Conservation (phyloP, 208 protist genomes). For the Lotmaria passim region DNA sequence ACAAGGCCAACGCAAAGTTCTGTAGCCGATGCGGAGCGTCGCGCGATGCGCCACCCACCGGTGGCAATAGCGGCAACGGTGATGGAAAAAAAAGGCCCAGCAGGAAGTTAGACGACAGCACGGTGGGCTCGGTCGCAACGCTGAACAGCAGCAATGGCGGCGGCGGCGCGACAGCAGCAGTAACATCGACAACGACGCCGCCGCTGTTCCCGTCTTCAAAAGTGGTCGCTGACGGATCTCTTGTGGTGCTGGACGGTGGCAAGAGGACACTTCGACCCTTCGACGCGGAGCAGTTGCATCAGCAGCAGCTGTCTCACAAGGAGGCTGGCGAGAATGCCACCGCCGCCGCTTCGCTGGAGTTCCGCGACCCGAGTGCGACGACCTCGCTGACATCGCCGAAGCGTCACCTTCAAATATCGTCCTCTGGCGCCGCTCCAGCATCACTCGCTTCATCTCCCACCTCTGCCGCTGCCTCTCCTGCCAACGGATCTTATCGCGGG, state of each 20-base stretch:
- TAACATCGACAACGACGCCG: conserved; percentile 2
- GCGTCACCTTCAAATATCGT: not conserved
- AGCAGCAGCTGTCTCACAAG: not conserved
- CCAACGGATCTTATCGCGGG: not conserved
- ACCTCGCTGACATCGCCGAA: conserved; percentile 27
- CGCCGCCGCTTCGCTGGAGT: conserved; percentile 13
- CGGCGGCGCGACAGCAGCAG: too few relatives aligned
- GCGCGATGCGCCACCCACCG: not conserved
- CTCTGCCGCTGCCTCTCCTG: not conserved
- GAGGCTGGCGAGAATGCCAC: not conserved
- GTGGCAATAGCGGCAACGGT: not conserved
- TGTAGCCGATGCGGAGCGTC: conserved; percentile 84
- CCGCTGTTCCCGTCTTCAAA: not conserved
- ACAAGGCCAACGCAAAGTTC: conserved; percentile 76
- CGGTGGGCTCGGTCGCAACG: not conserved
- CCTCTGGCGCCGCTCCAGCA: not conserved
- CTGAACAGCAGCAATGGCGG: too few relatives aligned
- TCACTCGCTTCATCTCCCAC: not conserved
- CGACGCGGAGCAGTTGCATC: conserved; percentile 17
- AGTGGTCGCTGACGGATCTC: not conserved
- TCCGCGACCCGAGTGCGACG: conserved; percentile 18
- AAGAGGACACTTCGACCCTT: conserved; percentile 26
- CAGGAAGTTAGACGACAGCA: not conserved
- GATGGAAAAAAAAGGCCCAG: not conserved
- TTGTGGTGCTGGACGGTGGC: not conserved